Evolutionary conservation across 1,284 basidiomycete genomes (phyloP).

Genomic region (Lignosus rhinocerotis): DNA sequence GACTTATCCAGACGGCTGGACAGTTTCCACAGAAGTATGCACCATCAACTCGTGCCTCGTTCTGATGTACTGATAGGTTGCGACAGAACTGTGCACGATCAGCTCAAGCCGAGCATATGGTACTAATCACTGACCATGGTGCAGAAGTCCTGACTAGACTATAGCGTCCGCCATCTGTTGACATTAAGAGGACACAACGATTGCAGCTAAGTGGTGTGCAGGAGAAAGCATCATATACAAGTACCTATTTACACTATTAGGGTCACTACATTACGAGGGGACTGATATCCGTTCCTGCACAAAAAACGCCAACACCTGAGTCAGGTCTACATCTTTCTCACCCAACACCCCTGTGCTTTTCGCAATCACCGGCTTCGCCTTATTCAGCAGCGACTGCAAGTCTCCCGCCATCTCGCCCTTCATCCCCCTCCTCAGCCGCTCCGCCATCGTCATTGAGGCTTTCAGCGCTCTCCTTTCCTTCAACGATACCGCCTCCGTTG

Average conservation of each 20-base stretch:
- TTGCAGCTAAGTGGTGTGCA: not conserved
- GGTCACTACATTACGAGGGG: constrained; percentile 17
- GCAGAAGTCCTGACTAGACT: constrained; percentile 60
- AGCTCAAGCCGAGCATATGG: constrained; percentile 87
- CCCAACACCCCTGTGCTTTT: constrained; percentile 52
- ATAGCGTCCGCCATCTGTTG: not conserved
- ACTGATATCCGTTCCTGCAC: constrained; percentile 58
- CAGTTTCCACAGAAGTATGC: constrained; percentile 75
- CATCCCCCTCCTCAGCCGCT: constrained; percentile 69
- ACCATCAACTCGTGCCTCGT: not conserved
- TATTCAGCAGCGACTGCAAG: constrained; percentile 63
- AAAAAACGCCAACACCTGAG: constrained; percentile 59
- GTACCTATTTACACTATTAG: constrained; percentile 2
- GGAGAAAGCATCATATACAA: constrained; percentile 3
- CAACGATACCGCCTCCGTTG: constrained; percentile 27
- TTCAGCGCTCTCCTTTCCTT: constrained; percentile 47
- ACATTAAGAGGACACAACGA: not conserved
- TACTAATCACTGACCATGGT: constrained; percentile 78
- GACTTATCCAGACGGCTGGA: constrained; percentile 90
- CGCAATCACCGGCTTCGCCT: constrained; percentile 58
- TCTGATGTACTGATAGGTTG: not conserved
- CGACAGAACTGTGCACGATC: constrained; percentile 69
- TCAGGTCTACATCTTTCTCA: constrained; percentile 50
- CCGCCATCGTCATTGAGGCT: constrained; percentile 56
- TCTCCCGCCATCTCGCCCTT: constrained; percentile 79